phyloP scores from a whole-genome alignment of 345 rosid species.

The Chamaenerion angustifolium region DNA sequence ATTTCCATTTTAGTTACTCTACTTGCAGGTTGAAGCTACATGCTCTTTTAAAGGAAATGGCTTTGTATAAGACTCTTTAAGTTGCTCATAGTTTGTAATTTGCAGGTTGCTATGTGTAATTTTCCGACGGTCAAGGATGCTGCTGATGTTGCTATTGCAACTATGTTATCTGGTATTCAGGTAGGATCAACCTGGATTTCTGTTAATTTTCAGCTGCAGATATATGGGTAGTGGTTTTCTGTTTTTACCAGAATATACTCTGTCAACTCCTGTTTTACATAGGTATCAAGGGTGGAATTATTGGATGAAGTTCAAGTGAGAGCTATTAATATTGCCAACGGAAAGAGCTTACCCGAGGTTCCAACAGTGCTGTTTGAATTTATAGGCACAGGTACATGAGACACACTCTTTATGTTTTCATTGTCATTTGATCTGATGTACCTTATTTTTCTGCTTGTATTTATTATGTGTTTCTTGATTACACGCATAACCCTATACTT shows the following conservation, averaged over 20 bases:
- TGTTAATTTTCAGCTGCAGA: constrained; percentile 1
- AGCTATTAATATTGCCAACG: constrained; percentile 82
- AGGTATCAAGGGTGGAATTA: constrained; percentile 88
- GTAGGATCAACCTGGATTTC: constrained; percentile 21
- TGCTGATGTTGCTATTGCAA: constrained; percentile 88
- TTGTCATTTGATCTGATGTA: not conserved
- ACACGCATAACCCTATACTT: not conserved
- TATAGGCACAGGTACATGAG: constrained; percentile 62
- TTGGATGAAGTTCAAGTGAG: constrained; percentile 79
- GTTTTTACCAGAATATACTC: constrained; percentile 9
- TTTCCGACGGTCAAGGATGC: constrained; percentile 89
- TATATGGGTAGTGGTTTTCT: not conserved
- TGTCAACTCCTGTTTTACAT: constrained; percentile 6
- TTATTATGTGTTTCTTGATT: not conserved
- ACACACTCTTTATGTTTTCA: not conserved
- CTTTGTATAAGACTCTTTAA: not conserved
- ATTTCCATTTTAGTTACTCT: no score
- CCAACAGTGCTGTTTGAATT: constrained; percentile 94
- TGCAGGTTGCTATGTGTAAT: constrained; percentile 91
- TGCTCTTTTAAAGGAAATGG: no score
- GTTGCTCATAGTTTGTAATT: constrained; percentile 7
- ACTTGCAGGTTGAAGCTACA: no score
- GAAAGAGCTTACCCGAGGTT: constrained; percentile 56
- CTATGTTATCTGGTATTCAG: constrained; percentile 83
- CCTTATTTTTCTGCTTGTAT: not conserved